Percentiles rank a stretch among this genome's conserved stretches.
Evolutionary conservation across 345 rosid species (phyloP).

Genomic region (Arabidopsis thaliana): DNA sequence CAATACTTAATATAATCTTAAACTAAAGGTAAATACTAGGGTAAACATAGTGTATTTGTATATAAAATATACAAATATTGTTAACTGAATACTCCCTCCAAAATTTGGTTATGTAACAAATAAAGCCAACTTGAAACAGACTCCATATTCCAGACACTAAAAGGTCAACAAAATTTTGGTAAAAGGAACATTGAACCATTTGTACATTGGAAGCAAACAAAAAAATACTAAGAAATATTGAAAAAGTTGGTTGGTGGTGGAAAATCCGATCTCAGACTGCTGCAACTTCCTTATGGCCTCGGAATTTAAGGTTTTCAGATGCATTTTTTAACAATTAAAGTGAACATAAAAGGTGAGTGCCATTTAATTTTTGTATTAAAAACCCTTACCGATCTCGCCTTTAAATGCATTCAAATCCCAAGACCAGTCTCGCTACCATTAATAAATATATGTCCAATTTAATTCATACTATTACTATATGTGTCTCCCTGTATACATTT

Average conservation of each 20-base stretch:
- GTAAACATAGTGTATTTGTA: too few relatives aligned
- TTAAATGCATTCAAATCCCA: constrained; percentile 47
- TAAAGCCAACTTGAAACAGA: background rate
- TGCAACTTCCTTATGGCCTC: constrained; percentile 26
- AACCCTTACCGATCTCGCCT: constrained; percentile 35
- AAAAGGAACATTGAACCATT: background rate
- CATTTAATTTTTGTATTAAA: constrained; percentile 23
- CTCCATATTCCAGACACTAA: background rate
- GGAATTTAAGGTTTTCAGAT: constrained; percentile 44
- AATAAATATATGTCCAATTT: constrained; percentile 25
- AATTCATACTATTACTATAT: constrained; percentile 18
- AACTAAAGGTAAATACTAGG: too few relatives aligned
- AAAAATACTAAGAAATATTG: background rate
- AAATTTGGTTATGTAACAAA: background rate
- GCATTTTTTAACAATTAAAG: constrained; percentile 2
- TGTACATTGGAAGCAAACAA: background rate
- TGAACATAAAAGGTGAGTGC: background rate
- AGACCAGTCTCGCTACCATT: constrained; percentile 26
- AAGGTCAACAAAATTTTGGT: background rate
- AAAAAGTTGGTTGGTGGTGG: constrained; percentile 32
- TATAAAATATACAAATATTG: too few relatives aligned
- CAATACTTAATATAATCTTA: too few relatives aligned
- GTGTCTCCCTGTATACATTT: constrained; percentile 21
- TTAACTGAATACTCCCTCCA: too few relatives aligned
- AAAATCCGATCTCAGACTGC: constrained; percentile 24